Conservation (phyloP, 1,139 yeast species). For the Blastobotrys illinoisensis region DNA sequence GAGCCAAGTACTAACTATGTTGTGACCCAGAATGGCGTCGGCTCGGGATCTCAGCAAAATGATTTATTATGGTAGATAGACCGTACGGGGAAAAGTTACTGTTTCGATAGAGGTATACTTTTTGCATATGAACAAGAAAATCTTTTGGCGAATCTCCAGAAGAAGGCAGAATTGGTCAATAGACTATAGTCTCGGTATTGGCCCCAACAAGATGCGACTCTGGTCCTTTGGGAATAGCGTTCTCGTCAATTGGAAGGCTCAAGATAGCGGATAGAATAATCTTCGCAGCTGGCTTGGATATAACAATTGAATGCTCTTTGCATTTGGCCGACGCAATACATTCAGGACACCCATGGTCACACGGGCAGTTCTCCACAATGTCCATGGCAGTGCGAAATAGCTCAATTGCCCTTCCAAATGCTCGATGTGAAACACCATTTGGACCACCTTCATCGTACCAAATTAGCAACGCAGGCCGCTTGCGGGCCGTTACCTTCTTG, state of each 20-base stretch:
- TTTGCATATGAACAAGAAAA: too few species aligned
- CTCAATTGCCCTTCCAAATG: conserved; percentile 69
- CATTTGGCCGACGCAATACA: conserved; percentile 80
- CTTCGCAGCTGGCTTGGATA: conserved; percentile 84
- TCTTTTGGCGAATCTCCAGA: too few species aligned
- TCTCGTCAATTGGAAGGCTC: conserved; percentile 37
- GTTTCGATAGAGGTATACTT: not conserved
- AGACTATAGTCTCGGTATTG: not conserved
- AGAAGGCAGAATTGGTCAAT: too few species aligned
- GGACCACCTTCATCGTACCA: conserved; percentile 90
- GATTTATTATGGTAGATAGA: conserved; percentile 21
- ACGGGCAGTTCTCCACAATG: conserved; percentile 60
- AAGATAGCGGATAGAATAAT: conserved; percentile 53
- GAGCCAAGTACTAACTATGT: conserved; percentile 8
- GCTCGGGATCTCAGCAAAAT: conserved; percentile 17
- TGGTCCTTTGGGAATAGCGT: conserved; percentile 63
- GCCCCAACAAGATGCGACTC: conserved; percentile 68
- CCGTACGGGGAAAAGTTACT: not conserved
- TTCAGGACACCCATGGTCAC: conserved; percentile 85
- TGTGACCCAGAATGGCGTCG: conserved; percentile 22
- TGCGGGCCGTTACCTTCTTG: conserved; percentile 56
- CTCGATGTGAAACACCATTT: conserved; percentile 71
- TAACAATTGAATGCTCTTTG: conserved; percentile 71
- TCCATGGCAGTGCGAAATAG: conserved; percentile 55
- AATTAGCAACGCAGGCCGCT: conserved; percentile 79